A percentile compares a stretch with the other conserved stretches of the same genome.
phyloP scores from a whole-genome alignment of 1,284 basidiomycete species.

The Gymnopus androsaceus region DNA sequence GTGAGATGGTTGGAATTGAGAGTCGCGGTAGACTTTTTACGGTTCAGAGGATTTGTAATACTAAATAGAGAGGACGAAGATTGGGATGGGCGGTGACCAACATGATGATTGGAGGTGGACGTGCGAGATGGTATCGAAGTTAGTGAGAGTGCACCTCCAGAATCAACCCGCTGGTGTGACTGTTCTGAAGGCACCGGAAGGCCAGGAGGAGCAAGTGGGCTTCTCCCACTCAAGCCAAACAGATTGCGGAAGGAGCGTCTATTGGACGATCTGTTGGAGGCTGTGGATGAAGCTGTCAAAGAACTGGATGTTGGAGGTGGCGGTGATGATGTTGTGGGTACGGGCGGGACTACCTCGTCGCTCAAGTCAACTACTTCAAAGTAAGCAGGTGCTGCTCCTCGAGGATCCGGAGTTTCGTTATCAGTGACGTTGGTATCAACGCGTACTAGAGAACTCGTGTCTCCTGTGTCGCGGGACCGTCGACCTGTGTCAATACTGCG shows the following conservation, averaged over 20 bases:
- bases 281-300: background rate
- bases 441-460: conserved; percentile 31
- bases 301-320: background rate
- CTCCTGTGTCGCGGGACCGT: conserved; percentile 14
- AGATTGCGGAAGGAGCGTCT: conserved; percentile 18
- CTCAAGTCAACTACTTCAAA: conserved; percentile 50
- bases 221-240: conserved; percentile 13
- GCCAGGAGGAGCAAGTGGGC: conserved; percentile 5
- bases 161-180: conserved; percentile 9
- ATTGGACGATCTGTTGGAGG: background rate
- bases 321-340: background rate
- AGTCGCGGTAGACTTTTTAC: conserved; percentile 40
- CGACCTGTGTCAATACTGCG: conserved; percentile 18
- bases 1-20: conserved; percentile 36
- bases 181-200: conserved; percentile 6
- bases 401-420: conserved; percentile 34
- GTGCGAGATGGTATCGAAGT: conserved; percentile 13
- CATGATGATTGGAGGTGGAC: background rate
- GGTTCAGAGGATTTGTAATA: conserved; percentile 37
- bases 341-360: conserved; percentile 11
- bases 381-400: conserved; percentile 67
- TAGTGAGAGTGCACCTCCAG: conserved; percentile 16
- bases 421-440: conserved; percentile 25
- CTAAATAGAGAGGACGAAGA: conserved; percentile 32
- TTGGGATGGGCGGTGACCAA: conserved; percentile 17